Evolutionary conservation across 2,329 filamentous ascomycete species (phyloP), one percentile per base, ranked within the genome.

Genomic region (Colletotrichum nymphaeae): DNA sequence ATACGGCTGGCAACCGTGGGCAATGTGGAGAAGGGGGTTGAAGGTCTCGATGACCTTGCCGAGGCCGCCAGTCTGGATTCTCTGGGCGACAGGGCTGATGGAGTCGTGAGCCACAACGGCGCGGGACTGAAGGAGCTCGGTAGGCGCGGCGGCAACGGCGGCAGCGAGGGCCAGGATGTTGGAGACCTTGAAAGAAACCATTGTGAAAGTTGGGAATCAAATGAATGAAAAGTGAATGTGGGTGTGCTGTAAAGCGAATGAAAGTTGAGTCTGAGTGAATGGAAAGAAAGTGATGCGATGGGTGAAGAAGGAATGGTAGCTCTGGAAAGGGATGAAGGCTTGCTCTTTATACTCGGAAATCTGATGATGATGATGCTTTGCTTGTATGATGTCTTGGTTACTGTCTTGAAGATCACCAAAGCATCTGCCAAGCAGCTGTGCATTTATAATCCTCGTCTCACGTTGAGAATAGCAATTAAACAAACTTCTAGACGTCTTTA

Each of bases 1-100:
- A 67, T 77, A 78, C 0, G 75, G 72, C 62, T 78, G 75, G 63
- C 77, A 79, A 49, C 77, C 78, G 63, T 76, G 69, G 2, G 74
- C 75, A n/a, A 78, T 78, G 65, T 78, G 76, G 5, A 79, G 66
- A 22, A 63, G 72, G 32, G 77, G 78, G 42, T 73, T 74, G 62
- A 77, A 76, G 7, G 49, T 74, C 52, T 30, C 63, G 59, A 78
- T 77, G 28, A 67, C 56, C 9, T 62, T 68, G 16, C 73, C 77
- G n/a, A 70, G 58, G 7, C 37, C 59, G 14, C 76, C 74, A 22
- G 26, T 49, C 65, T 71, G 71, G 11, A 69, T 49, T 9, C 60
- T 60, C 19, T 69, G 53, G 12, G 28, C 37, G 24, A 69, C 32
- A n/a, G 67, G 60, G 24, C 30, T 46, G 53, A 69, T 63, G 28